Evolutionary conservation across 2,329 filamentous ascomycete species (phyloP), one percentile per base, ranked within the genome.

Genomic region (Penicillium sp.): DNA sequence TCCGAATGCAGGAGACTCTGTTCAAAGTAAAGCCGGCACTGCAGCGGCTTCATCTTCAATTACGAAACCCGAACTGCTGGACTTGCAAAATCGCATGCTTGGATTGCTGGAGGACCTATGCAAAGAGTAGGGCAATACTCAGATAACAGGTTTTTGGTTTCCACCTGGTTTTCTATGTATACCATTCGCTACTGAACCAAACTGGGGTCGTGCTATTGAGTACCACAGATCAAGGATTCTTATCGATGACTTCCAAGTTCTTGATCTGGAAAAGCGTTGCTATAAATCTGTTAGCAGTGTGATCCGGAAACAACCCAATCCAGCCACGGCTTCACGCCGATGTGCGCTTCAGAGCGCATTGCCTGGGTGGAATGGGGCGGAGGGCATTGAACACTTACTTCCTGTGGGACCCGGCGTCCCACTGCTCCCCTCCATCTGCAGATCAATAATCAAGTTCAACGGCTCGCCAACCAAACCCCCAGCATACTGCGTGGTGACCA

Each of bases 21-120:
- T n/a, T 2, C 36, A 36, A 1, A 10, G 49, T 5, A 16, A 16
- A 24, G 22, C 36, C 11, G 31, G 22, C 39, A 16, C n/a, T 8
- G 24, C 18, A 5, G 41, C 42, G 45, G 41, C 3, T 5, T 14
- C 58, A 55, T 63, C 42, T 8, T 64, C 63, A 48, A 66, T 81
- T 41, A 67, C 74, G 5, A 72, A 72, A 31, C 65, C 67, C 4
- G 77, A 81, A 48, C 60, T 82, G 43, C 63, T 70, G 3, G 65
- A 66, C 43, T 64, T 83, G 45, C 79, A 79, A 61, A 72, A 70
- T 49, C 75, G 72, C 55, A 81, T 82, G 75, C 58, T 83, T 48
- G 73, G 72, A 38, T 66, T 82, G 40, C 66, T 83, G 45, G 75
- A 82, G 64, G 80, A 83, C 67, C 68, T 82, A 39, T 82, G 73